Evolutionary conservation across 495 filamentous ascomycete species (phyloP).

Genomic region (Lasiosphaeria ovina): DNA sequence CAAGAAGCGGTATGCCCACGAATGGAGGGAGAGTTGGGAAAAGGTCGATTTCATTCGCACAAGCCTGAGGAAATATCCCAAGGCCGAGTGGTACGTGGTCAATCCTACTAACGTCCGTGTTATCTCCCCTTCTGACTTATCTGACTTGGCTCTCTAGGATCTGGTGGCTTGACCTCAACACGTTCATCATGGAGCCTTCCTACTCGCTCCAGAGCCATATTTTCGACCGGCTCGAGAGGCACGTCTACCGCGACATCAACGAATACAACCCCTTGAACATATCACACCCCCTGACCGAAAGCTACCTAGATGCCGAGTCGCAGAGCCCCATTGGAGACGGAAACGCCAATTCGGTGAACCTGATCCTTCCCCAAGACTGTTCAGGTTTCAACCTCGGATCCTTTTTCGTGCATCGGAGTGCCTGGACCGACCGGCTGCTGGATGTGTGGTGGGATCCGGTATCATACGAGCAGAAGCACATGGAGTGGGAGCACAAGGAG

Average conservation of each 20-base stretch:
- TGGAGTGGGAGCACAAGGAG: slow-evolving; percentile 99
- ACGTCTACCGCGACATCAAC: slow-evolving; percentile 95
- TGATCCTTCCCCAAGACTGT: slow-evolving; percentile 92
- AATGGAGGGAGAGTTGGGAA: slow-evolving; percentile 99
- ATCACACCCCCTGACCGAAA: slow-evolving; percentile 68
- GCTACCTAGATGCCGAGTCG: slow-evolving; percentile 71
- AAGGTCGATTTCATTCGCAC: slow-evolving; percentile 95
- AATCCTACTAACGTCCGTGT: slow-evolving; percentile 1
- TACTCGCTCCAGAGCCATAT: slow-evolving; percentile 89
- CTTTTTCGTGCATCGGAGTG: slow-evolving; percentile 81
- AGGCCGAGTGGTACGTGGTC: slow-evolving; percentile 82
- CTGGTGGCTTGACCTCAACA: slow-evolving; percentile 98
- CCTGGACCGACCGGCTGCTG: slow-evolving; percentile 88
- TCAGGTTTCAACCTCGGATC: slow-evolving; percentile 94
- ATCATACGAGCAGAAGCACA: slow-evolving; percentile 96
- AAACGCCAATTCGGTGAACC: slow-evolving; percentile 70
- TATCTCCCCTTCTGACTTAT: background rate
- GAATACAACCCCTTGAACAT: slow-evolving; percentile 94
- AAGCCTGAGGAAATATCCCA: slow-evolving; percentile 86
- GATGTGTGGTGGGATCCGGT: slow-evolving; percentile 99
- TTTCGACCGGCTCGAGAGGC: slow-evolving; percentile 71
- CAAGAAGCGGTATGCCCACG: slow-evolving; percentile 97
- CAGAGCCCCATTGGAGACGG: slow-evolving; percentile 73
- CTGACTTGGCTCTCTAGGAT: slow-evolving; percentile 62
- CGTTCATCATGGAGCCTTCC: slow-evolving; percentile 94